Conservation (phyloP, 2,329 filamentous ascomycete species). For the Verticillium klebahnii region DNA sequence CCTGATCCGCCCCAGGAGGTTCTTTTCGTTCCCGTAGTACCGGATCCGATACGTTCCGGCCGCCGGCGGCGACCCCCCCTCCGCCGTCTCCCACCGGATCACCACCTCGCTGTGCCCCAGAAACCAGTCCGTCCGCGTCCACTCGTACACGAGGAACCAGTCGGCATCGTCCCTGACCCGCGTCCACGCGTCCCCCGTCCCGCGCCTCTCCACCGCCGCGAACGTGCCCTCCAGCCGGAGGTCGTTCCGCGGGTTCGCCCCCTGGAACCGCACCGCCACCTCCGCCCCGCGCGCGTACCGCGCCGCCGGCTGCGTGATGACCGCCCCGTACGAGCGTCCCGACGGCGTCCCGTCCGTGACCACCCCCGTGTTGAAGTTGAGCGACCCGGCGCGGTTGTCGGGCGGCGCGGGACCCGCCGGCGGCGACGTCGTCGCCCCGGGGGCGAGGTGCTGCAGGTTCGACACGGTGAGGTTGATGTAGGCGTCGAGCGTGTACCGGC, state of each 20-base stretch:
- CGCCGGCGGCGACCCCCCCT: slow-evolving; percentile 32
- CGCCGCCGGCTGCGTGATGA: slow-evolving; percentile 48
- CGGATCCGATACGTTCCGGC: slow-evolving; percentile 69
- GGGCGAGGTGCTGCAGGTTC: slow-evolving; percentile 62
- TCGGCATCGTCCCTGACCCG: slow-evolving; percentile 69
- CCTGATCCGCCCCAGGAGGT: slow-evolving; percentile 52
- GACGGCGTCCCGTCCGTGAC: slow-evolving; percentile 65
- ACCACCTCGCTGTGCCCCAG: slow-evolving; percentile 74
- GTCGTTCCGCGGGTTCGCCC: slow-evolving; percentile 87
- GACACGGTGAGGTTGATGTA: slow-evolving; percentile 83
- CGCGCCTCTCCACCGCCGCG: slow-evolving; percentile 65
- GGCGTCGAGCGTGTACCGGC: slow-evolving; percentile 74
- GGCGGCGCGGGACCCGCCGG: slow-evolving; percentile 63
- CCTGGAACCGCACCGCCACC: slow-evolving; percentile 69
- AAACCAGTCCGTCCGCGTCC: slow-evolving; percentile 66
- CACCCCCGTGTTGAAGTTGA: slow-evolving; percentile 77
- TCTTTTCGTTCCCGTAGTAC: slow-evolving; percentile 84
- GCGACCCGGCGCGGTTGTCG: slow-evolving; percentile 69
- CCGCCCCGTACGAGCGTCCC: slow-evolving; percentile 66
- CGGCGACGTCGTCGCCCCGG: slow-evolving; percentile 35
- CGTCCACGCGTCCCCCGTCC: slow-evolving; percentile 50
- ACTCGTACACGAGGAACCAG: slow-evolving; percentile 78
- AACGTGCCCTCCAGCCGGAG: slow-evolving; percentile 74
- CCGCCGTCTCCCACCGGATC: slow-evolving; percentile 74
- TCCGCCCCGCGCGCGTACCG: slow-evolving; percentile 56